Base-by-base conservation (phyloP, 148 eudicot genomes). In the Arctostaphylos glauca region DNA sequence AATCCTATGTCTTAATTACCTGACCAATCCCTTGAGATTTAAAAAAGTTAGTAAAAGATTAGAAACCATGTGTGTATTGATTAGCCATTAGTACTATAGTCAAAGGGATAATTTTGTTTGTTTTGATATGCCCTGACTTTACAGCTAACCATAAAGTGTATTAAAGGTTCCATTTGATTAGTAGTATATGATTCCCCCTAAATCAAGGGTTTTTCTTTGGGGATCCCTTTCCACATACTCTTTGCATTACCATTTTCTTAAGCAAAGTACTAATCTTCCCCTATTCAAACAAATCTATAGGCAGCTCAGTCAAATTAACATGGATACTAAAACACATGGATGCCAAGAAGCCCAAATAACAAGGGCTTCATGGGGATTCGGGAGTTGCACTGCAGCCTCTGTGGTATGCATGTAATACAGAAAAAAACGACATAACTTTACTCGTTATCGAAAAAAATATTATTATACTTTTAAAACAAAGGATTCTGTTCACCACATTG, bases 91-190 rank as follows among this genome's bases (percentile, higher is more conserved):
- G 73, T 12, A 15, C 74, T 68, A 38, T 64, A 23, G 52, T 72
- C 76, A 16, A 46, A 8, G 76, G 5, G 76, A 47, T 73, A 3
- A 46, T 47, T 73, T 73, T 46, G 53, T 46, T 46, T 46, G 41
- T 3, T 64, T 23, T 71, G n/a, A 15, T 8, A 8, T 44, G 25
- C 53, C 3, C n/a, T 6, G 7, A 73, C 76, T 73, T 73, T 73
- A 46, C 50, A 73, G 53, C 53, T 46, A 8, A 14, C 1, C 41
- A 64, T 46, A 46, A 46, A 46, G 53, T 47, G 50, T n/a, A 73
- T 73, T 73, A 44, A 72, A n/a, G 50, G 52, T 73, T 73, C 52
- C 53, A 73, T 72, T 72, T 73, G 25, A 46, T 72, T 72, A 43
- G 21, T 18, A 72, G 21, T 18, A 72, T 43, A 43, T 72, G 49